Evolutionary conservation across 768 basidiomycete genomes (phyloP).

Genomic region (Rhizopogon salebrosus): DNA sequence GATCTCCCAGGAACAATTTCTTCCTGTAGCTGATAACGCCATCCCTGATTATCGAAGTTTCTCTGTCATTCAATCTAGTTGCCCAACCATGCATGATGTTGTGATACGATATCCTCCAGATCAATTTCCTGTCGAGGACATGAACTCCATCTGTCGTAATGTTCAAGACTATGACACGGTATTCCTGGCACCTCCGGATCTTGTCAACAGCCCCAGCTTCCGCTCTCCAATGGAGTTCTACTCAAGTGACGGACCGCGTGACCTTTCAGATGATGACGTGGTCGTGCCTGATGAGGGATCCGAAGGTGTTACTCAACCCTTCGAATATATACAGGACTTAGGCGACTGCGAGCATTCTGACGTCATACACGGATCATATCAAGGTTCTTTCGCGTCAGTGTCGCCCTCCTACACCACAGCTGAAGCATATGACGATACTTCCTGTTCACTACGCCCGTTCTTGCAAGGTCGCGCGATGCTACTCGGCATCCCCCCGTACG

Average conservation of each 20-base stretch:
- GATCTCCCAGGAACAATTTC: background rate
- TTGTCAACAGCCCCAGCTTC: background rate
- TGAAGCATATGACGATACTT: background rate
- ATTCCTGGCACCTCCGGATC: background rate
- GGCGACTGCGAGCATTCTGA: background rate
- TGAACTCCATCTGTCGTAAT: background rate
- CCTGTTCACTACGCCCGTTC: conserved; percentile 24
- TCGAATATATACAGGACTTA: conserved; percentile 2
- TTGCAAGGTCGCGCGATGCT: conserved; percentile 51
- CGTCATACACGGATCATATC: conserved; percentile 3
- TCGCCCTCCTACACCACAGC: background rate
- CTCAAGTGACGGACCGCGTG: background rate
- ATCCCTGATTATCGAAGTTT: background rate
- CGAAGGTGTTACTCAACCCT: conserved; percentile 2
- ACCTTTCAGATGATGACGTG: background rate
- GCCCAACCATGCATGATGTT: background rate
- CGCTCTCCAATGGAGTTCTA: background rate
- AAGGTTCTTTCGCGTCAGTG: background rate
- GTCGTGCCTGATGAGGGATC: background rate
- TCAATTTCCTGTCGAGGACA: background rate
- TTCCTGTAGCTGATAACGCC: background rate
- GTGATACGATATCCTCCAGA: background rate
- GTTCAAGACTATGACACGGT: background rate
- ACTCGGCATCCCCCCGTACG: conserved; percentile 24
- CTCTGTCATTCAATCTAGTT: background rate